Base-by-base conservation (phyloP, 2,329 filamentous ascomycete genomes). In the Ceratocystis cubensis region DNA sequence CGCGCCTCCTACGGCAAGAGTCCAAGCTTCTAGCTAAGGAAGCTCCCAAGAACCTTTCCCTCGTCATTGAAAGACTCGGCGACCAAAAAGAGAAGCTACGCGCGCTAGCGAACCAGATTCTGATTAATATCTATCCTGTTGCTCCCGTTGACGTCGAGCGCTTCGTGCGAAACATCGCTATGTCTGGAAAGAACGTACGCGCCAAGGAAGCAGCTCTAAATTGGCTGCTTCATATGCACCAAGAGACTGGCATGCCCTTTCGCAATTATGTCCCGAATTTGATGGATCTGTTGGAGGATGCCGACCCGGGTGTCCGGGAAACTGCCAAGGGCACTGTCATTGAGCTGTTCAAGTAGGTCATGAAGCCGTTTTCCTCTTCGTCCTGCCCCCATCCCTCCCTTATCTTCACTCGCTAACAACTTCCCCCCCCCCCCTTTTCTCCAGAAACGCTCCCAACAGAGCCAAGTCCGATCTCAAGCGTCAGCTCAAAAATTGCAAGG, bases 381-480 rank as follows among this genome's bases (percentile, higher is more conserved):
- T 8, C 30, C 30, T 2, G 6, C 30, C 7, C 30, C 30, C 28
- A 5, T 5, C 30, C 33, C 22, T 25, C 7, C 41, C 30, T 30
- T 62, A 44, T 15, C 66, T 22, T 25, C 50, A 45, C 56, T 48
- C 44, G 30, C 45, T 67, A 64, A 65, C 48, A 56, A 46, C 5
- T 8, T 22, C 20, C 20, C 2, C 22, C 3, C 25, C 33, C 17
- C 30, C 66, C 53, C 30, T 10, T 2, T 33, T 25, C 20, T 28
- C 22, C 65, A 90, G 88, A 70, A 85, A 84, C 72, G 91, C 91
- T 0, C 88, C 91, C 17, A 87, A 88, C 70, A 81, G 86, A 66
- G 93, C 92, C 63, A 96, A 96, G 75, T 88, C 88, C 1, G 92
- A 96, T 72, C 78, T 97, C 44, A 94, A 94, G 77, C 88, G 85